phyloP scores from a whole-genome alignment of 169 alveolate species.

The Eimeria zaria region DNA sequence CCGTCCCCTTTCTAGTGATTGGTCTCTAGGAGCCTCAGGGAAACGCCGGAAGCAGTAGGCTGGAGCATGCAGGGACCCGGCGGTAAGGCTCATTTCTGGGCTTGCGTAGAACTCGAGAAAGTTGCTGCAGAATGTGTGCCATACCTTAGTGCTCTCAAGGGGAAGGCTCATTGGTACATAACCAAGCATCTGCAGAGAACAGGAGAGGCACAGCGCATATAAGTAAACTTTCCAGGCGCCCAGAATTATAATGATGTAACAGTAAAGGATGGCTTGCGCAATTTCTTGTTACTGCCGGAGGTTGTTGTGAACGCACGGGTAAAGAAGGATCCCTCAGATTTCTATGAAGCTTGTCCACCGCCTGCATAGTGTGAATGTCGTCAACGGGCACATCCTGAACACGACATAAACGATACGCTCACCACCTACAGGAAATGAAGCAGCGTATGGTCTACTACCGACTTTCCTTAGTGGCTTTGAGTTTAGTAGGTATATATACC shows the following conservation, averaged over 20 bases:
- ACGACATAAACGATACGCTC: no score
- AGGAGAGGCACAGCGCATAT: background rate
- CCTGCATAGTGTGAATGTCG: conserved; percentile 62
- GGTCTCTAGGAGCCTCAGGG: background rate
- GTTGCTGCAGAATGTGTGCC: background rate
- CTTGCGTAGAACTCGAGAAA: background rate
- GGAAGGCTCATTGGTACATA: conserved; percentile 56
- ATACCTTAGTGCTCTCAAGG: background rate
- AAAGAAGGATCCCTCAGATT: conserved; percentile 12
- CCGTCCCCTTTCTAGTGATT: background rate
- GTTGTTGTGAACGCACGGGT: conserved; percentile 15
- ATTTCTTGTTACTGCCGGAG: background rate
- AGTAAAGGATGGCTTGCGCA: background rate
- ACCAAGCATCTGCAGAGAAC: conserved; percentile 49
- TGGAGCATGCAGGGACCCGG: background rate
- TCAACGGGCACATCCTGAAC: conserved; percentile 52
- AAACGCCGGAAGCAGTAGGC: background rate
- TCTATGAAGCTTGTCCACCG: background rate
- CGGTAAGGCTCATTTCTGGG: background rate
- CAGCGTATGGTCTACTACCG: background rate
- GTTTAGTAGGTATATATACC: background rate
- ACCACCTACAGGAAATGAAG: background rate
- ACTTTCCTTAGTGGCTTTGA: background rate
- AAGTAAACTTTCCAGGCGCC: background rate
- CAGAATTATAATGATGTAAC: background rate